Conservation (phyloP, 495 filamentous ascomycete species). For the Astrocystis sublimbata region DNA sequence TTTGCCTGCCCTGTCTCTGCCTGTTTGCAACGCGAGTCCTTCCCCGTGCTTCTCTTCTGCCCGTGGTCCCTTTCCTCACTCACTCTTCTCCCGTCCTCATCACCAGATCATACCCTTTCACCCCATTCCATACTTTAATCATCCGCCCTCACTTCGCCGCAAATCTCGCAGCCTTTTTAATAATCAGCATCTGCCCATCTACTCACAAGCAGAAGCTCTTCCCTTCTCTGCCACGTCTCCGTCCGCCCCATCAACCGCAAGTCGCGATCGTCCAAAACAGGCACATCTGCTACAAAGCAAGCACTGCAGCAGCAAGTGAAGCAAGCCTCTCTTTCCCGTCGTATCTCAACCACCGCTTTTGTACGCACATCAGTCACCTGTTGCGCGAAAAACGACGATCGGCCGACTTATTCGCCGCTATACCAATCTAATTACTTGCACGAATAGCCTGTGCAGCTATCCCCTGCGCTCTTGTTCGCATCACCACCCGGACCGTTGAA, state of each 20-base stretch:
- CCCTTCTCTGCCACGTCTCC: not conserved
- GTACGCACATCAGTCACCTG: not conserved
- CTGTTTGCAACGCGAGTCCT: slow-evolving; percentile 2
- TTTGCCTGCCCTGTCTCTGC: not conserved
- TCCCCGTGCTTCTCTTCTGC: slow-evolving; percentile 1
- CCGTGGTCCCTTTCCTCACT: slow-evolving; percentile 3
- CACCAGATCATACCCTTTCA: slow-evolving; percentile 20
- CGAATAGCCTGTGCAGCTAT: not conserved
- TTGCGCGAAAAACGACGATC: not conserved
- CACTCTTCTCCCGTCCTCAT: slow-evolving; percentile 5
- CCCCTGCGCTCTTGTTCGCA: slow-evolving; percentile 14
- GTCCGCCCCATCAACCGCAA: not conserved
- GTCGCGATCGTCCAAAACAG: not conserved
- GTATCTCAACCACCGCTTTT: not conserved
- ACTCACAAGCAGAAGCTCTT: not conserved
- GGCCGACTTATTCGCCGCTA: not conserved
- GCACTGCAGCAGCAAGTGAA: slow-evolving; percentile 16
- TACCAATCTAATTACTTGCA: not conserved
- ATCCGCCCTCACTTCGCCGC: not conserved
- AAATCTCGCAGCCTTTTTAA: slow-evolving; percentile 2
- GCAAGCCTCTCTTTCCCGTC: slow-evolving; percentile 1
- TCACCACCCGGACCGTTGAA: slow-evolving; percentile 19
- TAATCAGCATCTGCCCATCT: not conserved
- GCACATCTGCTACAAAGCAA: slow-evolving; percentile 3
- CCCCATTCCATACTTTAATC: slow-evolving; percentile 13